Evolutionary conservation across 2,329 filamentous ascomycete genomes (phyloP).

Genomic region (Juglanconis sp.): DNA sequence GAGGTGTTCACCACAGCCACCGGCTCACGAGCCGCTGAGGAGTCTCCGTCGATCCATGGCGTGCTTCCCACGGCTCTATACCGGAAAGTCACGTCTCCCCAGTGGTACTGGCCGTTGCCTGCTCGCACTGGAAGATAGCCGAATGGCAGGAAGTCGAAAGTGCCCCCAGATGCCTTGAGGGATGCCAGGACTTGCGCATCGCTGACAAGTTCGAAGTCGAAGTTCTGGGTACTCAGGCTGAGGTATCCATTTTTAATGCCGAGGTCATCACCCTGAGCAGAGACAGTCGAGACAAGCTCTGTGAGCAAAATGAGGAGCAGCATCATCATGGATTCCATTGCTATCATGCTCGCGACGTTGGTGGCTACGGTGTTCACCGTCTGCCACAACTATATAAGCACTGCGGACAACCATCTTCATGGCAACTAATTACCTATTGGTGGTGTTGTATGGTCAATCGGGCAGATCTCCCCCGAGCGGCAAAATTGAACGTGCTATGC

Average conservation of each 20-base stretch:
- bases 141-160: constrained; percentile 55
- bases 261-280: constrained; percentile 30
- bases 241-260: constrained; percentile 38
- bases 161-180: constrained; percentile 34
- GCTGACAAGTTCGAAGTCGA: constrained; percentile 39
- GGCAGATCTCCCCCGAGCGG: constrained; percentile 10
- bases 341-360: background rate
- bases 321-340: background rate
- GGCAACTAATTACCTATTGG: background rate
- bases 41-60: constrained; percentile 46
- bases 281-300: background rate
- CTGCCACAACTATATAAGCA: background rate
- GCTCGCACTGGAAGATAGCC: constrained; percentile 46
- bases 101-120: constrained; percentile 53
- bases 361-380: background rate
- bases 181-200: constrained; percentile 49
- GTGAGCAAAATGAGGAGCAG: constrained; percentile 1
- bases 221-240: constrained; percentile 37
- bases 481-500: background rate
- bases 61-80: constrained; percentile 41
- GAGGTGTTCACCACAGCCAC: constrained; percentile 29
- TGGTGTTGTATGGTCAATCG: constrained; percentile 4
- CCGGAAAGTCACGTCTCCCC: constrained; percentile 55
- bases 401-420: background rate
- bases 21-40: constrained; percentile 37